Evolutionary conservation across 768 basidiomycete species (phyloP).

Genomic region (Agaricus blazei): DNA sequence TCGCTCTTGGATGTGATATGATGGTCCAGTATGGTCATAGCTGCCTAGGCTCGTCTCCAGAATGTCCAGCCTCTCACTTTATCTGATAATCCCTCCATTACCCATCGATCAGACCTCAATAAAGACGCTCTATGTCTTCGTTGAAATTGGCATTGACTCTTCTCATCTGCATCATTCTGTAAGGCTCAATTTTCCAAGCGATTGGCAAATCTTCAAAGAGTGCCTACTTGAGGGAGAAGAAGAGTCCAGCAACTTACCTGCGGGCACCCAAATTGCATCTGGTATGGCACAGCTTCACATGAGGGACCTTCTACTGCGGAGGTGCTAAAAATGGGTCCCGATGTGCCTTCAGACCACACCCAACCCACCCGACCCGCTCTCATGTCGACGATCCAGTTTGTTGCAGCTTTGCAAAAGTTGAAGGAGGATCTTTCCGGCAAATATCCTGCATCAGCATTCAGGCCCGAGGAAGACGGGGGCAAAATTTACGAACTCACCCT

Average conservation of each 20-base stretch:
- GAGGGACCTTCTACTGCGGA: constrained; percentile 30
- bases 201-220: constrained; percentile 60
- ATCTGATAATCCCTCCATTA: constrained; percentile 41
- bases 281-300: constrained; percentile 53
- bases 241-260: constrained; percentile 33
- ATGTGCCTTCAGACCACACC: constrained; percentile 6
- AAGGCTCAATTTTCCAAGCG: constrained; percentile 83
- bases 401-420: constrained; percentile 83
- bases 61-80: background rate
- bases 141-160: constrained; percentile 93
- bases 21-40: constrained; percentile 97
- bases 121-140: constrained; percentile 96
- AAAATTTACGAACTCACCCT: constrained; percentile 2
- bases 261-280: constrained; percentile 44
- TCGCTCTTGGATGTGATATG: constrained; percentile 96
- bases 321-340: background rate
- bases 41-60: constrained; percentile 70
- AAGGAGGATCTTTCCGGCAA: constrained; percentile 68
- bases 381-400: constrained; percentile 98
- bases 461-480: constrained; percentile 10
- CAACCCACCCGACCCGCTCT: constrained; percentile 73
- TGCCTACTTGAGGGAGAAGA: constrained; percentile 57
- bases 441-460: constrained; percentile 12
- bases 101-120: constrained; percentile 92
- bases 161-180: constrained; percentile 78